phyloP scores from a whole-genome alignment of 2,329 filamentous ascomycete genomes.

The Microsporum canis region DNA sequence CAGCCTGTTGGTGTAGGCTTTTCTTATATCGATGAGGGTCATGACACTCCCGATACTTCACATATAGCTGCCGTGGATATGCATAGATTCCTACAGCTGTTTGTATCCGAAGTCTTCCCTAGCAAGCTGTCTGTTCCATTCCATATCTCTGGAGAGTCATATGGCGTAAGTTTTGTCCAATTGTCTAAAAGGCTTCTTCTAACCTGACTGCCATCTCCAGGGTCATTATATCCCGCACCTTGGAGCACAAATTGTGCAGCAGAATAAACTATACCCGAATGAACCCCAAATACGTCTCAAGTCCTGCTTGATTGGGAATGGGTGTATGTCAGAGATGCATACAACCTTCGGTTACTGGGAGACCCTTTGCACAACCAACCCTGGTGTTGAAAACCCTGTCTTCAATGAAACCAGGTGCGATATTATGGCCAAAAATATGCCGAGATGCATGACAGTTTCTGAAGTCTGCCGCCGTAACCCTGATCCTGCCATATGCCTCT shows the following conservation, averaged over 20 bases:
- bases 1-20: constrained; percentile 31
- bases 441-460: constrained; percentile 33
- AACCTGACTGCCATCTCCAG: neutral
- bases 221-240: neutral
- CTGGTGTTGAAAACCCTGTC: constrained; percentile 22
- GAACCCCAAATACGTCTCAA: constrained; percentile 19
- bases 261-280: neutral
- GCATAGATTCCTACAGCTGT: constrained; percentile 39
- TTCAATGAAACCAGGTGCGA: constrained; percentile 2
- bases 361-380: constrained; percentile 35
- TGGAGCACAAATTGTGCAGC: neutral
- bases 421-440: constrained; percentile 35
- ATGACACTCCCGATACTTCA: constrained; percentile 26
- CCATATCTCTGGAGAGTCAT: constrained; percentile 39
- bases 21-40: constrained; percentile 27
- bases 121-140: constrained; percentile 31
- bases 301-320: constrained; percentile 37
- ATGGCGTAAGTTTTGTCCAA: constrained; percentile 26
- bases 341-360: constrained; percentile 35
- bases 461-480: constrained; percentile 31
- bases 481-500: constrained; percentile 33
- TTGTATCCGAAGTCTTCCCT: constrained; percentile 36
- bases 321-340: constrained; percentile 32
- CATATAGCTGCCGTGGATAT: constrained; percentile 37
- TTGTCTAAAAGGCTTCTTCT: constrained; percentile 12